Conservation (phyloP, 768 basidiomycete species). For the Russula ochroleuca region DNA sequence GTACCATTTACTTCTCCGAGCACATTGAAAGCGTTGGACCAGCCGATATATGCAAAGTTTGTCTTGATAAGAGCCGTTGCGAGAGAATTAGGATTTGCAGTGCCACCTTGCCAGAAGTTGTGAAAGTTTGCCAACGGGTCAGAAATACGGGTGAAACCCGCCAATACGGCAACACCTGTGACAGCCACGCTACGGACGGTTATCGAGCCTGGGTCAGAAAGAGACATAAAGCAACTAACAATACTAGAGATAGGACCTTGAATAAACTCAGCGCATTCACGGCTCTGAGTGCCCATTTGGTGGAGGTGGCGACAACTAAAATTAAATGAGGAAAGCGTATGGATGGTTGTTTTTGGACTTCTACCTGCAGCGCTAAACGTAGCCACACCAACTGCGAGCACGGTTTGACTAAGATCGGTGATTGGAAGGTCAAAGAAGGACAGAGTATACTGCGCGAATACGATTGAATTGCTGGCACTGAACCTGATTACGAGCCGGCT, state of each 20-base stretch:
- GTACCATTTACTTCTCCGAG: conserved; percentile 38
- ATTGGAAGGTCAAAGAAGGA: conserved; percentile 26
- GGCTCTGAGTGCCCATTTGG: conserved; percentile 32
- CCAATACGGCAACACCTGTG: conserved; percentile 31
- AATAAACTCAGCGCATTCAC: conserved; percentile 30
- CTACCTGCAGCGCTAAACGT: conserved; percentile 29
- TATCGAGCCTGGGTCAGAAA: conserved; percentile 6
- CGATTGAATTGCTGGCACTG: conserved; percentile 30
- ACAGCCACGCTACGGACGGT: conserved; percentile 29
- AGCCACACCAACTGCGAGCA: conserved; percentile 29
- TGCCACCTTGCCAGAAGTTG: conserved; percentile 32
- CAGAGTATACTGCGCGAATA: conserved; percentile 33
- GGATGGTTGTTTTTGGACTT: not conserved
- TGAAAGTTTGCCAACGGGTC: conserved; percentile 35
- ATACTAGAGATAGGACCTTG: conserved; percentile 30
- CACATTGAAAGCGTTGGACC: conserved; percentile 45
- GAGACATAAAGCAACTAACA: conserved; percentile 18
- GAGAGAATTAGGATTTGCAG: conserved; percentile 30
- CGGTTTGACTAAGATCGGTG: conserved; percentile 28
- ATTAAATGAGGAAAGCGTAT: not conserved
- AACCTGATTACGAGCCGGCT: conserved; percentile 11
- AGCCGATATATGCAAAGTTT: conserved; percentile 34
- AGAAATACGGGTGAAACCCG: conserved; percentile 31
- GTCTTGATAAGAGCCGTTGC: conserved; percentile 34
- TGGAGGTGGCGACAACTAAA: conserved; percentile 31